Evolutionary conservation across 179 eudicot species (phyloP).

Genomic region (Drosera spatulata): DNA sequence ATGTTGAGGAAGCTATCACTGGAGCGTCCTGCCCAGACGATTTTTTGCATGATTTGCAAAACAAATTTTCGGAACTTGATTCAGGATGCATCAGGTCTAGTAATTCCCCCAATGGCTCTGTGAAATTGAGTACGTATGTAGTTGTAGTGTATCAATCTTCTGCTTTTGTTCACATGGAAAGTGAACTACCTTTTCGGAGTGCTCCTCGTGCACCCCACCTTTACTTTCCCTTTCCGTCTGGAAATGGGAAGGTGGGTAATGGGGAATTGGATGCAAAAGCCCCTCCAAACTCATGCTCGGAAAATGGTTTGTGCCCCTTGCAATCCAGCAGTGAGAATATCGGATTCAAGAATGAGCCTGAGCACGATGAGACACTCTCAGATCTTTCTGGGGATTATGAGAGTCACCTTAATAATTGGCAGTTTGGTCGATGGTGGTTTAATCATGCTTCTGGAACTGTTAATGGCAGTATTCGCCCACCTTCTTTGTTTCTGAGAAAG

Average conservation of each 20-base stretch:
- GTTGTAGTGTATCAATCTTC: slow-evolving; percentile 5
- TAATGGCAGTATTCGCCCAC: slow-evolving; percentile 8
- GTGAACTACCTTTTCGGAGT: not conserved
- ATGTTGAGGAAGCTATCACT: slow-evolving; percentile 43
- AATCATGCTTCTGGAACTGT: slow-evolving; percentile 10
- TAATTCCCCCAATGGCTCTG: slow-evolving; percentile 8
- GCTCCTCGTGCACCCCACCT: slow-evolving; percentile 29
- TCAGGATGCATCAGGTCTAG: slow-evolving; percentile 20
- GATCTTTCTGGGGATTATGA: slow-evolving; percentile 41
- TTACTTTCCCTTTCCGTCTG: slow-evolving; percentile 9
- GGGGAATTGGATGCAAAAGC: slow-evolving; percentile 2
- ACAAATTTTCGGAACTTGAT: not conserved
- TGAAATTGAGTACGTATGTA: slow-evolving; percentile 6
- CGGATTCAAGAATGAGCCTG: not conserved
- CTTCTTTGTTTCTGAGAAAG: slow-evolving; percentile 14
- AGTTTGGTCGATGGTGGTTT: slow-evolving; percentile 22
- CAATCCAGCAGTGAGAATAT: slow-evolving; percentile 1
- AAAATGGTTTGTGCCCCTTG: not conserved
- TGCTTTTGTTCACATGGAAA: slow-evolving; percentile 4
- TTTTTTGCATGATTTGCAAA: slow-evolving; percentile 11
- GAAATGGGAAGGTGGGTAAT: slow-evolving; percentile 8
- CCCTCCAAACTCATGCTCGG: slow-evolving; percentile 2
- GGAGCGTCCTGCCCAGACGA: slow-evolving; percentile 13
- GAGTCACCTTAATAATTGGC: slow-evolving; percentile 9
- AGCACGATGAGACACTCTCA: slow-evolving; percentile 6